These are phyloP conservation scores for Hura crepitans DNA, from an alignment of 441 rosid genomes.

Conservation along the genomic window DNA sequence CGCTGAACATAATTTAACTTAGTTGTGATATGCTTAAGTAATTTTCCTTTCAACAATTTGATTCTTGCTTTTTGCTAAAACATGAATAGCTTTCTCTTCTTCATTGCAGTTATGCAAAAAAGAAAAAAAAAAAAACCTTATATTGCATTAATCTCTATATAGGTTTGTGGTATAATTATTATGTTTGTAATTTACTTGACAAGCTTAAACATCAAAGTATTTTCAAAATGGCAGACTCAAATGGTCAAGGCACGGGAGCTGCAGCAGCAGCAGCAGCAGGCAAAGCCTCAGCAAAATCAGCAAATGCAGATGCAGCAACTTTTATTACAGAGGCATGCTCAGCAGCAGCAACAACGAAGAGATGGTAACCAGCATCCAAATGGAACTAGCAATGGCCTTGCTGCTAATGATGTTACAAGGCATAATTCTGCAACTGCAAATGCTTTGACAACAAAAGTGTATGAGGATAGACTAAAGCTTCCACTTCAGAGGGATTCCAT, in stretches of 20 bases:
- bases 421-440: constrained; percentile 66
- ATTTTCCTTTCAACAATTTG: background rate
- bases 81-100: background rate
- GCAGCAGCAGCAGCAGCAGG: constrained; percentile 56
- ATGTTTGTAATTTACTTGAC: background rate
- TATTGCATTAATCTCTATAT: background rate
- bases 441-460: constrained; percentile 67
- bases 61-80: background rate
- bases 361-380: constrained; percentile 63
- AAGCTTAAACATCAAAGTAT: constrained; percentile 17
- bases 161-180: background rate
- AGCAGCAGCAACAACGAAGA: constrained; percentile 58
- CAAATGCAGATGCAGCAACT: constrained; percentile 48
- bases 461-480: constrained; percentile 69
- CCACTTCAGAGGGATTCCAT: constrained; percentile 71
- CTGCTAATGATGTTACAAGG: constrained; percentile 55
- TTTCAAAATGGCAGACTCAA: constrained; percentile 52
- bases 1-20: background rate
- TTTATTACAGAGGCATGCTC: constrained; percentile 39
- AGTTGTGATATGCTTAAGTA: background rate
- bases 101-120: background rate
- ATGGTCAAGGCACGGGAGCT: constrained; percentile 64
- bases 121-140: background rate
- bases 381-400: constrained; percentile 55
- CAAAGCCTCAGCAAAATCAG: constrained; percentile 41